Percentiles rank a stretch among this genome's conserved stretches.
Evolutionary conservation across 2,329 filamentous ascomycete genomes (phyloP).

Genomic region (Paecilomyces formosus): DNA sequence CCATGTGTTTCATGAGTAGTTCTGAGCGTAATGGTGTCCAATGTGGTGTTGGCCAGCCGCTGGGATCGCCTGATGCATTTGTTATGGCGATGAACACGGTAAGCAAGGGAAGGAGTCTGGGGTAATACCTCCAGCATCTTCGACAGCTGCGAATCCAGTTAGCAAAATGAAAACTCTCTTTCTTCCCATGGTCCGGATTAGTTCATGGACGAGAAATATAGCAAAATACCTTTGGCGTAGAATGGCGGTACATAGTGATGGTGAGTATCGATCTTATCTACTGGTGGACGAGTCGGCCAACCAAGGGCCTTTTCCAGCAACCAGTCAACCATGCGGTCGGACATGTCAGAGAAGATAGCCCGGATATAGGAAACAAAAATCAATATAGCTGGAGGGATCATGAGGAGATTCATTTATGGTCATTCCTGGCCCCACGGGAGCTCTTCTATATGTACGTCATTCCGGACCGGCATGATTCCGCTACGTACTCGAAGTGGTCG

Average conservation of each 20-base stretch:
- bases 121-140: not conserved
- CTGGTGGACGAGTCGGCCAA: slow-evolving; percentile 3
- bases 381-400: not conserved
- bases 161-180: too few species aligned
- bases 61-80: not conserved
- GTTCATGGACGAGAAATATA: too few species aligned
- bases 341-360: slow-evolving; percentile 1
- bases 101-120: too few species aligned
- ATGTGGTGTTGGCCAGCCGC: not conserved
- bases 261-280: not conserved
- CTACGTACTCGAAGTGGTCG: too few species aligned
- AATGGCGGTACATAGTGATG: not conserved
- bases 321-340: slow-evolving; percentile 9
- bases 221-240: not conserved
- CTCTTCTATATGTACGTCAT: too few species aligned
- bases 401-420: too few species aligned
- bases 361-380: not conserved
- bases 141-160: not conserved
- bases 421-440: too few species aligned
- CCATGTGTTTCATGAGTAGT: slow-evolving; percentile 3
- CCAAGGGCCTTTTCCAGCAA: slow-evolving; percentile 10
- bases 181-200: too few species aligned
- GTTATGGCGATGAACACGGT: too few species aligned
- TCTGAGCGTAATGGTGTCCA: not conserved
- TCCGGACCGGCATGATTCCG: not conserved